These are phyloP conservation scores for Heteromeles arbutifolia DNA, from an alignment of 306 rosid genomes.

Conservation along the genomic window DNA sequence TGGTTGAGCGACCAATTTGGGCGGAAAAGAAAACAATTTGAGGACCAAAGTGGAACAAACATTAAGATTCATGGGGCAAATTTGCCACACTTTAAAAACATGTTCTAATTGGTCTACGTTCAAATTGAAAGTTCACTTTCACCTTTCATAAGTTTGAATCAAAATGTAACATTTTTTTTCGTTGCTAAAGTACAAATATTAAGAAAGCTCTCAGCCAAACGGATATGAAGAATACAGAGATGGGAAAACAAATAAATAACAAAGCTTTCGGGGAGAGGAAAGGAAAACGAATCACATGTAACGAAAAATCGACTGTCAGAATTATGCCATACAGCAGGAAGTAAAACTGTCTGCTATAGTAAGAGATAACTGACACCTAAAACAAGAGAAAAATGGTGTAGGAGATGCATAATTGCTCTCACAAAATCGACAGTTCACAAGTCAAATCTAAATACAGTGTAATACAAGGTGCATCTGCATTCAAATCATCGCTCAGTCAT, in stretches of 20 bases:
- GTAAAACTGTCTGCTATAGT: background rate
- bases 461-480: background rate
- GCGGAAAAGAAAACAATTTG: too few species aligned
- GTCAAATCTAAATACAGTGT: background rate
- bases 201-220: background rate
- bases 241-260: background rate
- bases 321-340: background rate
- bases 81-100: too few species aligned
- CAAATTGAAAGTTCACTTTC: too few species aligned
- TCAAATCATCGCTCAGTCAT: background rate
- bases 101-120: too few species aligned
- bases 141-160: too few species aligned
- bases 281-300: background rate
- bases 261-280: background rate
- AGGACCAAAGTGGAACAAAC: too few species aligned
- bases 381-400: background rate
- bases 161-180: too few species aligned
- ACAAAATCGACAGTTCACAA: background rate
- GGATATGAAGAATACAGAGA: background rate
- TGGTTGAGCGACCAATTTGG: too few species aligned
- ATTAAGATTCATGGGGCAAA: too few species aligned
- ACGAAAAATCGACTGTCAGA: background rate
- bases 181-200: background rate
- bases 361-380: background rate
- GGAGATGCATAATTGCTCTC: background rate